phyloP scores from a whole-genome alignment of 768 basidiomycete genomes.

The Boletus vinaceobasis region DNA sequence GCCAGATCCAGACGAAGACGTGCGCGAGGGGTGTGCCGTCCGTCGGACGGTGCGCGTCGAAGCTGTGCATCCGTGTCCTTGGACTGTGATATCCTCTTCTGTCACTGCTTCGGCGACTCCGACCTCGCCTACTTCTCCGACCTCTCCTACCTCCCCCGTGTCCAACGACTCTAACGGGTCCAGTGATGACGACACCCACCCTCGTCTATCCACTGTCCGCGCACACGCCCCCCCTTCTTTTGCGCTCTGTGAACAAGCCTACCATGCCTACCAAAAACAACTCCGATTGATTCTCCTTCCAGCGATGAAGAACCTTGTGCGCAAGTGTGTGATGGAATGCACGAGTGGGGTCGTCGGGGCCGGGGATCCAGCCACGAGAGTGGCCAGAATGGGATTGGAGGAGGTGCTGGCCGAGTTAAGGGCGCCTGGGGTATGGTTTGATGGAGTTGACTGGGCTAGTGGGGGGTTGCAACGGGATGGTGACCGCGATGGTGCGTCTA shows the following conservation, averaged over 20 bases:
- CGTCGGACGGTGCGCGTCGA: conserved; percentile 22
- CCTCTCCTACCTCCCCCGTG: conserved; percentile 25
- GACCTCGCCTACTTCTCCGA: conserved; percentile 17
- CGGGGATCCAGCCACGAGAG: conserved; percentile 54
- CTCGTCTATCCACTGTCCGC: conserved; percentile 43
- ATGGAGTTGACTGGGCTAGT: conserved; percentile 63
- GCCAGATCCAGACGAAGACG: conserved; percentile 23
- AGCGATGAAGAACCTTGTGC: conserved; percentile 66
- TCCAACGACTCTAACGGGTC: conserved; percentile 6
- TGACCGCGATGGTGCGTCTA: conserved; percentile 39
- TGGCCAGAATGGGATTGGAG: conserved; percentile 54
- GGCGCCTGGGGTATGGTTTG: conserved; percentile 63
- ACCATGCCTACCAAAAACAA: conserved; percentile 54
- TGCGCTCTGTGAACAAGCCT: conserved; percentile 61
- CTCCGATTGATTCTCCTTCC: conserved; percentile 59
- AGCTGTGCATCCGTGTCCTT: conserved; percentile 57
- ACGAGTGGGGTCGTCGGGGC: conserved; percentile 37
- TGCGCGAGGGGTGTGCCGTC: conserved; percentile 13
- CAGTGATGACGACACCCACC: conserved; percentile 39
- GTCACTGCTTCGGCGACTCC: conserved; percentile 9
- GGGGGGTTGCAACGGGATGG: conserved; percentile 25
- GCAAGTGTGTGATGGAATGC: conserved; percentile 63
- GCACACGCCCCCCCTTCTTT: conserved; percentile 59
- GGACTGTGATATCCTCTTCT: conserved; percentile 38
- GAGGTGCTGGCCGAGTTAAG: conserved; percentile 57